Evolutionary conservation across 2,329 filamentous ascomycete genomes (phyloP).

Genomic region (Pyricularia pennisetigena): DNA sequence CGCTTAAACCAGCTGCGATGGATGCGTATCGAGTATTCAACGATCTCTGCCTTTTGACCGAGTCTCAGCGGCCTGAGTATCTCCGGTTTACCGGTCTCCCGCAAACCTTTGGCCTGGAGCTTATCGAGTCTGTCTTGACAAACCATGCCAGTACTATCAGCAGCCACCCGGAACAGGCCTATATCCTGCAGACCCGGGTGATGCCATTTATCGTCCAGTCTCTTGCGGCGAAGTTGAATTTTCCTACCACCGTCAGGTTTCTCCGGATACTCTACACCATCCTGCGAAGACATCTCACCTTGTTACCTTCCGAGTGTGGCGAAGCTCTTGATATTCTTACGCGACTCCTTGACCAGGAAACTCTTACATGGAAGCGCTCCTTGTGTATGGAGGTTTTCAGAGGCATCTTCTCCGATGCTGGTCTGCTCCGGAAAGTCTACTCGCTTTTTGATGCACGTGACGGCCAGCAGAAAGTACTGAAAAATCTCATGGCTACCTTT

Average conservation of each 20-base stretch:
- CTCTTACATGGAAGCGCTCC: slow-evolving; percentile 74
- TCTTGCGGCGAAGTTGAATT: slow-evolving; percentile 68
- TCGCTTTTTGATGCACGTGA: slow-evolving; percentile 66
- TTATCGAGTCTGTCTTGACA: slow-evolving; percentile 82
- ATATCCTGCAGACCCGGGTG: slow-evolving; percentile 65
- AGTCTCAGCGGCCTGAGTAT: slow-evolving; percentile 75
- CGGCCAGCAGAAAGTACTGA: slow-evolving; percentile 65
- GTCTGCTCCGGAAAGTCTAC: slow-evolving; percentile 71
- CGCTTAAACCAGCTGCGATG: slow-evolving; percentile 65
- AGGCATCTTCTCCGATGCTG: slow-evolving; percentile 73
- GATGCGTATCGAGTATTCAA: slow-evolving; percentile 84
- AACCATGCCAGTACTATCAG: slow-evolving; percentile 78
- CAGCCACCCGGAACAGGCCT: slow-evolving; percentile 67
- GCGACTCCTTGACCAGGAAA: slow-evolving; percentile 80
- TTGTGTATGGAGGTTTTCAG: slow-evolving; percentile 88
- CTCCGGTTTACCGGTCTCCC: slow-evolving; percentile 70
- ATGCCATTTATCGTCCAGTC: slow-evolving; percentile 76
- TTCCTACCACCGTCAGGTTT: slow-evolving; percentile 72
- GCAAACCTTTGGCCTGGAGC: slow-evolving; percentile 76
- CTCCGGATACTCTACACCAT: slow-evolving; percentile 77
- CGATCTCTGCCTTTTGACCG: slow-evolving; percentile 80
- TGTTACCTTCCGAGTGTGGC: slow-evolving; percentile 70
- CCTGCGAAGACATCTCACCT: slow-evolving; percentile 65
- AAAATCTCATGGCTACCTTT: slow-evolving; percentile 75
- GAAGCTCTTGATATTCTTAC: slow-evolving; percentile 74